These are phyloP conservation scores for Mortierella antarctica DNA, from an alignment of 192 early-diverging fungal species.

Conservation along the genomic window DNA sequence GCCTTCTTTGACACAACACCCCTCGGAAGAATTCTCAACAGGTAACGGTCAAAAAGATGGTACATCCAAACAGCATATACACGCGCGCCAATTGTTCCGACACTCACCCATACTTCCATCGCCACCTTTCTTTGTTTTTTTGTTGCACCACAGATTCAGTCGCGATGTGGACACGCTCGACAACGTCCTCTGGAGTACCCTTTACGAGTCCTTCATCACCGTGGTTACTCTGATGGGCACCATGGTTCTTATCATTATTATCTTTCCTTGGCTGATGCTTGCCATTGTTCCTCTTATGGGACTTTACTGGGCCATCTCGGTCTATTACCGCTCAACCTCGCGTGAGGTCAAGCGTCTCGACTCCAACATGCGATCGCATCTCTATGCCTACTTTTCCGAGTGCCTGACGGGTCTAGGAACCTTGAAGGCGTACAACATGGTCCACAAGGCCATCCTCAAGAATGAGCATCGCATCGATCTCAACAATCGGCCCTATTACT, in stretches of 20 bases:
- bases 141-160: constrained; percentile 70
- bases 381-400: constrained; percentile 86
- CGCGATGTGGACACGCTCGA: constrained; percentile 76
- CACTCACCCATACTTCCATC: neutral
- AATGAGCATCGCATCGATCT: constrained; percentile 80
- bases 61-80: no score
- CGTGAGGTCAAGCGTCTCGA: constrained; percentile 92
- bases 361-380: constrained; percentile 81
- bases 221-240: constrained; percentile 46
- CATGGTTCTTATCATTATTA: constrained; percentile 64
- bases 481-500: constrained; percentile 85
- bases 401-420: constrained; percentile 81
- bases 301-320: constrained; percentile 78
- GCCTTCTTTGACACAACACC: constrained; percentile 92
- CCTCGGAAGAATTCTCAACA: constrained; percentile 86
- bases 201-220: constrained; percentile 48
- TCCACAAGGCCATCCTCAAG: constrained; percentile 35
- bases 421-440: constrained; percentile 77
- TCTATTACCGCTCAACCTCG: constrained; percentile 79
- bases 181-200: constrained; percentile 57
- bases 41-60: constrained; percentile 24
- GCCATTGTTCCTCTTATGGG: constrained; percentile 77
- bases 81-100: no score
- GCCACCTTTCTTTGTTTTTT: neutral
- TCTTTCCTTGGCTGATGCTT: constrained; percentile 69